Percentiles rank a stretch among this genome's conserved stretches.
These are phyloP conservation scores for Daldinia childiae DNA, from an alignment of 495 filamentous ascomycete species.

Conservation along the genomic window DNA sequence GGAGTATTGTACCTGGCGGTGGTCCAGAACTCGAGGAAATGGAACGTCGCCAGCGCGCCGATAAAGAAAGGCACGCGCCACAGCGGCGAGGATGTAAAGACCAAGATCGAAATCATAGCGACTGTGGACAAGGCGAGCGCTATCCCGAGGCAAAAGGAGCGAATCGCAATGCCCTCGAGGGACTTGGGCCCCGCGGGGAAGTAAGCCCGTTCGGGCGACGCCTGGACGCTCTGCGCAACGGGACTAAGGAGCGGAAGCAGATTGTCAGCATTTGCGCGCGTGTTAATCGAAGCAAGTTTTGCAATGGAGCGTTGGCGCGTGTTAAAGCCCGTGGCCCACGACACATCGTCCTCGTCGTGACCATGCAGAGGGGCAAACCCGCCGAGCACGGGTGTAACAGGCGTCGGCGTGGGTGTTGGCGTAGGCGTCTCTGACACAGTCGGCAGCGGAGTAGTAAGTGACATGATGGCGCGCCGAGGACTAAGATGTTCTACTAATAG, in stretches of 20 bases:
- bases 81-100: slow-evolving; percentile 57
- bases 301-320: slow-evolving; percentile 42
- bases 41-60: slow-evolving; percentile 78
- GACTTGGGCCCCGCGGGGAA: slow-evolving; percentile 71
- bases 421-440: slow-evolving; percentile 11
- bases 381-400: slow-evolving; percentile 27
- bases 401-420: slow-evolving; percentile 29
- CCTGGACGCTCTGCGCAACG: slow-evolving; percentile 34
- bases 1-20: slow-evolving; percentile 85
- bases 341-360: slow-evolving; percentile 31
- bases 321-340: slow-evolving; percentile 43
- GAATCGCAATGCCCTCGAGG: slow-evolving; percentile 80
- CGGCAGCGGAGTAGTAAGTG: slow-evolving; percentile 3
- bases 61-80: slow-evolving; percentile 90
- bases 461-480: slow-evolving; percentile 13
- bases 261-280: slow-evolving; percentile 44
- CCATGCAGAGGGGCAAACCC: slow-evolving; percentile 23
- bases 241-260: slow-evolving; percentile 49
- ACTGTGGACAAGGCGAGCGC: slow-evolving; percentile 54
- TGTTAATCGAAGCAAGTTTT: slow-evolving; percentile 37
- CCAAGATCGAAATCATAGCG: slow-evolving; percentile 53
- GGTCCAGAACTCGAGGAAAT: slow-evolving; percentile 94
- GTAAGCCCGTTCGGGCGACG: slow-evolving; percentile 46
- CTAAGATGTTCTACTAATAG: not conserved
- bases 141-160: slow-evolving; percentile 65